Conservation (phyloP, 1,139 yeast genomes). For the Candida gigantensis region DNA sequence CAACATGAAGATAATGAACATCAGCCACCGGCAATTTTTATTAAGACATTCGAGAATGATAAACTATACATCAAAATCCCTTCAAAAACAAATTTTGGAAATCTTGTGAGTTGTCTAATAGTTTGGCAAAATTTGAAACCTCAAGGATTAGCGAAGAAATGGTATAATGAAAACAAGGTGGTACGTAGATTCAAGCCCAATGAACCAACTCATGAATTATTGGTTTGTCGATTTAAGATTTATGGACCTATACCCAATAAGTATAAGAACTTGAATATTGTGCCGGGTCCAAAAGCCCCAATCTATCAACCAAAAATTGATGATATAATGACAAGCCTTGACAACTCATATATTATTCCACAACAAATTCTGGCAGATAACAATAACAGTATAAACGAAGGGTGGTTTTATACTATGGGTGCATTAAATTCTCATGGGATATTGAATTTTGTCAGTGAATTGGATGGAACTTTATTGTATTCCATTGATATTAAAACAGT, state of each 20-base stretch:
- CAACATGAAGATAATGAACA: conserved; percentile 15
- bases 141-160: conserved; percentile 58
- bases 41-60: conserved; percentile 49
- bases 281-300: conserved; percentile 50
- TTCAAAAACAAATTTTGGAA: conserved; percentile 46
- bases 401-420: conserved; percentile 81
- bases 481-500: conserved; percentile 59
- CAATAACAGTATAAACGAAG: conserved; percentile 38
- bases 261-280: conserved; percentile 40
- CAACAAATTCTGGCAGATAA: conserved; percentile 10
- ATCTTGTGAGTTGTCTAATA: conserved; percentile 50
- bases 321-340: conserved; percentile 9
- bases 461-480: conserved; percentile 67
- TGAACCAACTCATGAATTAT: conserved; percentile 37
- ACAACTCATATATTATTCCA: conserved; percentile 5
- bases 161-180: conserved; percentile 49
- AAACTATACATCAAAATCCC: conserved; percentile 48
- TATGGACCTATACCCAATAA: conserved; percentile 60
- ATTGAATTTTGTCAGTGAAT: conserved; percentile 61
- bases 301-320: conserved; percentile 31
- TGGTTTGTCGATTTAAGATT: conserved; percentile 66
- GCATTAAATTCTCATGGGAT: conserved; percentile 67
- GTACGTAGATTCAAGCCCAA: conserved; percentile 12
- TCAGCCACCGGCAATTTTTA: conserved; percentile 47
- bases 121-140: conserved; percentile 69